A percentile compares a stretch with the other conserved stretches of the same genome.
phyloP scores from a whole-genome alignment of 2,329 filamentous ascomycete genomes.

The Phyllosticta citribraziliensis region DNA sequence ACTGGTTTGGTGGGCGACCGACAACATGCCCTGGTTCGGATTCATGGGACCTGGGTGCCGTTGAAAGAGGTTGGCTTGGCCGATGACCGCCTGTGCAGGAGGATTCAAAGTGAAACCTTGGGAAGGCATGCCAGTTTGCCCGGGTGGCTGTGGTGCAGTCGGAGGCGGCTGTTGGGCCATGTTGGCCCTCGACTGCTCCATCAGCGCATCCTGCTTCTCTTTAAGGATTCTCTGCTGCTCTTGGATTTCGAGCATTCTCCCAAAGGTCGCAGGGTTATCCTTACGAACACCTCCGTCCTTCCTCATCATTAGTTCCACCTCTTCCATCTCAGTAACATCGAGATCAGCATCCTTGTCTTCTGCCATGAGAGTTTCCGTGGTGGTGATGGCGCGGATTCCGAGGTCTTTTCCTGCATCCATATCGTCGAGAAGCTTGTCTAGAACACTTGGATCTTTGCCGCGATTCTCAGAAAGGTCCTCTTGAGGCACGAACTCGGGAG shows the following conservation, averaged over 20 bases:
- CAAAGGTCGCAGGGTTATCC: not conserved
- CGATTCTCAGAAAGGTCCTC: constrained; percentile 43
- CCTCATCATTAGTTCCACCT: constrained; percentile 33
- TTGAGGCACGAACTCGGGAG: constrained; percentile 43
- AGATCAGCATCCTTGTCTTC: constrained; percentile 50
- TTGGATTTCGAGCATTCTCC: not conserved
- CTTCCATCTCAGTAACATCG: constrained; percentile 50
- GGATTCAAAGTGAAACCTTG: too few relatives aligned
- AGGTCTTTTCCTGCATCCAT: constrained; percentile 32
- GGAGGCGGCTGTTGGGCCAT: too few relatives aligned
- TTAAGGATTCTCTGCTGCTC: not conserved
- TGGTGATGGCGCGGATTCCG: constrained; percentile 48
- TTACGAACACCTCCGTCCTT: not conserved
- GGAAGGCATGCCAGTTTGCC: too few relatives aligned
- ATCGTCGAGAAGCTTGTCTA: constrained; percentile 52
- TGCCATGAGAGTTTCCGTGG: constrained; percentile 63
- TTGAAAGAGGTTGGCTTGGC: too few relatives aligned
- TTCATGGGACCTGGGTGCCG: too few relatives aligned
- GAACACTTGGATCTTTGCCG: constrained; percentile 50
- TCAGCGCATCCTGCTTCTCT: too few relatives aligned
- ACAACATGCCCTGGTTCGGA: too few relatives aligned
- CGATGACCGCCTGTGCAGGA: too few relatives aligned
- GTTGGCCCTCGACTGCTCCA: too few relatives aligned
- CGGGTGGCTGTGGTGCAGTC: too few relatives aligned
- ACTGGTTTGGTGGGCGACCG: too few relatives aligned